A percentile compares a stretch with the other conserved stretches of the same genome.
Conservation (phyloP, 2,329 filamentous ascomycete genomes). For the Penicillium sp. region DNA sequence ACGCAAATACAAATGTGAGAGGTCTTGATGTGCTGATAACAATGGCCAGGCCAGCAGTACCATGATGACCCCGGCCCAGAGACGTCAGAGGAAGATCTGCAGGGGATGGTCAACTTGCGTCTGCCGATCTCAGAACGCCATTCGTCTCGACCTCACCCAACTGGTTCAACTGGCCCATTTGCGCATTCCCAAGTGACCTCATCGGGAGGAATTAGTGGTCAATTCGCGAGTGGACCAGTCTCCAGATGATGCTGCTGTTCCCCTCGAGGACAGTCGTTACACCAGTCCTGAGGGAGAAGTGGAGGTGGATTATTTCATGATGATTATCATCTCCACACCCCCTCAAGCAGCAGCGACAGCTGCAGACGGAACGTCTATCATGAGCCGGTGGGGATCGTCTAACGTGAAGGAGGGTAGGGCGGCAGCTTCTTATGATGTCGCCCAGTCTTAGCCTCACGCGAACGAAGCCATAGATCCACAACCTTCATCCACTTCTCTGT, state of each 20-base stretch:
- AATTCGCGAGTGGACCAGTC: conserved; percentile 19
- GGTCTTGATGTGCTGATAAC: conserved; percentile 13
- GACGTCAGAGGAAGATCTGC: conserved; percentile 34
- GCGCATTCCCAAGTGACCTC: conserved; percentile 35
- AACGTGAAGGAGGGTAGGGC: conserved; percentile 10
- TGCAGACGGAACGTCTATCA: neutral
- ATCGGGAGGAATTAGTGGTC: conserved; percentile 20
- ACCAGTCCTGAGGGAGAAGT: conserved; percentile 26
- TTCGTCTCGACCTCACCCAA: conserved; percentile 5
- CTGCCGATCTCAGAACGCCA: conserved; percentile 27
- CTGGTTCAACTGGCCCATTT: conserved; percentile 17
- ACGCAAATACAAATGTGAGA: conserved; percentile 13
- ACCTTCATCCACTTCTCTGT: neutral
- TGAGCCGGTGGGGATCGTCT: neutral
- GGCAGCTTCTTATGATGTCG: conserved; percentile 31
- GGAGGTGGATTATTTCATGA: conserved; percentile 27
- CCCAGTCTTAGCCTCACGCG: conserved; percentile 9
- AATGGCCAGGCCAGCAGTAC: conserved; percentile 4
- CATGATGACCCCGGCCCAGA: conserved; percentile 27
- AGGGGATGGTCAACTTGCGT: conserved; percentile 25
- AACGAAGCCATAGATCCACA: neutral
- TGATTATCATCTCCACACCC: conserved; percentile 16
- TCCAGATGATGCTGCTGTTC: conserved; percentile 17
- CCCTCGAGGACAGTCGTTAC: neutral
- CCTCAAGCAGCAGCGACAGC: neutral